Conservation (phyloP, 306 rosid species). For the Senna siamea region DNA sequence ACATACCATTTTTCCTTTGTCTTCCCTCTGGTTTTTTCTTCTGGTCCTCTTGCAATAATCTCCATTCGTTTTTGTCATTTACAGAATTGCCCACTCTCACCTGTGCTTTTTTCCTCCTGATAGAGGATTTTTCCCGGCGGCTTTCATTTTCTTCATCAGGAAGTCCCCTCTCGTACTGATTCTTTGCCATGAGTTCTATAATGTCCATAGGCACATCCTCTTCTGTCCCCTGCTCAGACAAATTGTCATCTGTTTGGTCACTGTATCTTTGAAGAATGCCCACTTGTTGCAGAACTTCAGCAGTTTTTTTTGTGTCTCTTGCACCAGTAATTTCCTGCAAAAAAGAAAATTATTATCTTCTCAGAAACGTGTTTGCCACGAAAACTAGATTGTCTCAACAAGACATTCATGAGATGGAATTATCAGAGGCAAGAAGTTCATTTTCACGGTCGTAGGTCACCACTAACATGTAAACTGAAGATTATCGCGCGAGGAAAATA, state of each 20-base stretch:
- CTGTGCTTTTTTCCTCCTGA: slow-evolving; percentile 55
- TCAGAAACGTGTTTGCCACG: slow-evolving; percentile 20
- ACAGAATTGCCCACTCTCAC: slow-evolving; percentile 42
- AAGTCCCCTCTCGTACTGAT: slow-evolving; percentile 84
- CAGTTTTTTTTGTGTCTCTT: slow-evolving; percentile 50
- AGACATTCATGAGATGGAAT: slow-evolving; percentile 18
- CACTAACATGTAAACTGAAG: background rate
- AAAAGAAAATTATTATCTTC: slow-evolving; percentile 32
- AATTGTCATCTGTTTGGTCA: slow-evolving; percentile 49
- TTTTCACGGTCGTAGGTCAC: background rate
- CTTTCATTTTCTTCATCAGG: slow-evolving; percentile 57
- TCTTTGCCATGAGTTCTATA: slow-evolving; percentile 87
- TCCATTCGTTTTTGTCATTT: slow-evolving; percentile 47
- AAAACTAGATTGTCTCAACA: slow-evolving; percentile 18
- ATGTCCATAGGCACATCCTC: slow-evolving; percentile 97
- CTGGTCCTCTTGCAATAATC: slow-evolving; percentile 49
- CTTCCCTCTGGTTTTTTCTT: slow-evolving; percentile 56
- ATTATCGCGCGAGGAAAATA: background rate
- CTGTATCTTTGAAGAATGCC: slow-evolving; percentile 46
- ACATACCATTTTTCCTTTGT: slow-evolving; percentile 47
- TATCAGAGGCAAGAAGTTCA: background rate
- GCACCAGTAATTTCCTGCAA: slow-evolving; percentile 65
- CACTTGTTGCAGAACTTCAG: slow-evolving; percentile 50
- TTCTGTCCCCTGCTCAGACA: slow-evolving; percentile 58
- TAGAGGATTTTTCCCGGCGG: slow-evolving; percentile 46